Percentiles rank a stretch among this genome's conserved stretches.
These are phyloP conservation scores for Coemansia sp. DNA, from an alignment of 192 early-diverging fungal genomes.

Conservation along the genomic window DNA sequence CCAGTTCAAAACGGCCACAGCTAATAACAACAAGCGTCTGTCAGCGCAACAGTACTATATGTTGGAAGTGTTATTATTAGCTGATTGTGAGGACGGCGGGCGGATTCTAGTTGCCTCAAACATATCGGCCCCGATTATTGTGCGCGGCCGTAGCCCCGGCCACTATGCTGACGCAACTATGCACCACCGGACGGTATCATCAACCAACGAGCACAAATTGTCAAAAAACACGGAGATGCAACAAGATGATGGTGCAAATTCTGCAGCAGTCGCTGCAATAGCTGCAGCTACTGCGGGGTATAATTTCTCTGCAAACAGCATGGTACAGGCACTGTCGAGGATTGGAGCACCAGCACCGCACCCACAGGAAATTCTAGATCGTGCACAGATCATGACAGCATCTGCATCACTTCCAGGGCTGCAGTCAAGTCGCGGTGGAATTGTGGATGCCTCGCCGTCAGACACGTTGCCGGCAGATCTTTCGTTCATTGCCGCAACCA, in stretches of 20 bases:
- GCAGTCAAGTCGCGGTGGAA: not conserved
- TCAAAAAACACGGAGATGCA: too few species aligned
- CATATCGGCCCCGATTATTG: conserved; percentile 81
- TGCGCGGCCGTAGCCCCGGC: conserved; percentile 89
- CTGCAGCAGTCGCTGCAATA: conserved; percentile 7
- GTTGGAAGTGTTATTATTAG: conserved; percentile 77
- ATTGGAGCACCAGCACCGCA: conserved; percentile 13
- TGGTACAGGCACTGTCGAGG: conserved; percentile 11
- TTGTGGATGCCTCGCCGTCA: not conserved
- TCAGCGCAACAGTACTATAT: conserved; percentile 95
- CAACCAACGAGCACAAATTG: not conserved
- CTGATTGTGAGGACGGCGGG: conserved; percentile 62
- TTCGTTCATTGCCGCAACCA: too few species aligned
- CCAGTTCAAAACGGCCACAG: conserved; percentile 96
- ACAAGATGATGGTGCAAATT: not conserved
- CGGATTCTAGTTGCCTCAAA: conserved; percentile 63
- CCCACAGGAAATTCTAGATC: conserved; percentile 16
- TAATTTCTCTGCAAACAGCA: conserved; percentile 12
- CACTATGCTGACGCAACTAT: conserved; percentile 73
- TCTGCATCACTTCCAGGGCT: conserved; percentile 2
- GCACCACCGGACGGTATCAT: not conserved
- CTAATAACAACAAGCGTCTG: conserved; percentile 90
- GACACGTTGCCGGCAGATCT: not conserved
- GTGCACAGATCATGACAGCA: conserved; percentile 3
- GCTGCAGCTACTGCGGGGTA: conserved; percentile 6